A percentile compares a stretch with the other conserved stretches of the same genome.
Conservation (phyloP, 140 eudicot species). For the Erigeron philadelphicus region DNA sequence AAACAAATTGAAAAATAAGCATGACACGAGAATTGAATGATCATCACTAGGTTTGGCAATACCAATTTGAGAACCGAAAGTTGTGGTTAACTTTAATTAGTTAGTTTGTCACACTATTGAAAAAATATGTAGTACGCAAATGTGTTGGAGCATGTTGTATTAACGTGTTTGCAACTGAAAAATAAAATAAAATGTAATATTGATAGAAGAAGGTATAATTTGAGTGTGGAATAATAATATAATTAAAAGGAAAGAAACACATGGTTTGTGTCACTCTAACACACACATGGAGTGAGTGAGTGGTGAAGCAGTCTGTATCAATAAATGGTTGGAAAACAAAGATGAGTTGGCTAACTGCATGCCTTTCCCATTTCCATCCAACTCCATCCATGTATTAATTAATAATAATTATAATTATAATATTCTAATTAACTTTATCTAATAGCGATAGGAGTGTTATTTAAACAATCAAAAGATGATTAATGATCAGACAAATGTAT, state of each 20-base stretch:
- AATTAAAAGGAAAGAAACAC: slow-evolving; percentile 26
- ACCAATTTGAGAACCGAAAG: slow-evolving; percentile 43
- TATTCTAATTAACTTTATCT: slow-evolving; percentile 3
- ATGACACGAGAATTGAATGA: slow-evolving; percentile 34
- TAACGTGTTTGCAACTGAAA: slow-evolving; percentile 32
- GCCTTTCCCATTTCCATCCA: slow-evolving; percentile 54
- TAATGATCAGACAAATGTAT: too few species aligned
- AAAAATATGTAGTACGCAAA: not conserved
- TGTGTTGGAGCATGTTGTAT: slow-evolving; percentile 17
- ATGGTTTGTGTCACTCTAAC: slow-evolving; percentile 38
- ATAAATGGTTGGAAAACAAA: slow-evolving; percentile 61
- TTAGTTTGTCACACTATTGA: not conserved
- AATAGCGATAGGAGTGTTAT: not conserved
- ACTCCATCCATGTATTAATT: slow-evolving; percentile 28
- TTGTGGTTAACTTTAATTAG: slow-evolving; percentile 38
- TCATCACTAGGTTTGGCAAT: slow-evolving; percentile 35
- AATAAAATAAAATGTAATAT: not conserved
- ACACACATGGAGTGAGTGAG: slow-evolving; percentile 46
- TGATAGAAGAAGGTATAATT: slow-evolving; percentile 20
- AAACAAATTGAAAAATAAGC: slow-evolving; percentile 2
- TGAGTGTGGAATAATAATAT: slow-evolving; percentile 32
- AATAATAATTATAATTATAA: slow-evolving; percentile 10
- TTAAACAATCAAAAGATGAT: too few species aligned
- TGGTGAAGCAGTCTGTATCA: slow-evolving; percentile 46
- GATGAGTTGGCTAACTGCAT: slow-evolving; percentile 60